A percentile compares a stretch with the other conserved stretches of the same genome.
These are phyloP conservation scores for Dactylellina haptotyla DNA, from an alignment of 2,329 filamentous ascomycete genomes.

Conservation along the genomic window DNA sequence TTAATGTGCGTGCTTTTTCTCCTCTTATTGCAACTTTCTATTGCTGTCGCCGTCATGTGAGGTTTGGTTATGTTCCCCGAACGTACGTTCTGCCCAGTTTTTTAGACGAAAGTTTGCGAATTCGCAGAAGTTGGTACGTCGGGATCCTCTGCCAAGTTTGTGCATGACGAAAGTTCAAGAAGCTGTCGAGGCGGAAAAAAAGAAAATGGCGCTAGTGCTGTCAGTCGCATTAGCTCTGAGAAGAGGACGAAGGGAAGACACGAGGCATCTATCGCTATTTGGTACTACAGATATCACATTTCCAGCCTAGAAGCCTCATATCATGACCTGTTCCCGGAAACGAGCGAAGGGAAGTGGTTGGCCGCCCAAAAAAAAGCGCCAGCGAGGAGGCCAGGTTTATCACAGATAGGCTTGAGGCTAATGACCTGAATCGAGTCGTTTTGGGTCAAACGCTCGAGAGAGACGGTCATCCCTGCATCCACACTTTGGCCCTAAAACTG, in stretches of 20 bases:
- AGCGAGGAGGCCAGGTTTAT: background rate
- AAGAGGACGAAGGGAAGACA: background rate
- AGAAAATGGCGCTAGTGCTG: too few species aligned
- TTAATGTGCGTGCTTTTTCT: background rate
- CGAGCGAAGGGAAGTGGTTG: background rate
- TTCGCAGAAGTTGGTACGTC: conserved; percentile 3
- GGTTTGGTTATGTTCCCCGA: conserved; percentile 24
- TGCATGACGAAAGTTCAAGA: background rate
- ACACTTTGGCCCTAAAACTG: conserved; percentile 2
- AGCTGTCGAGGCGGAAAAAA: background rate
- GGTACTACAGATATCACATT: background rate
- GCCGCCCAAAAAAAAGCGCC: background rate
- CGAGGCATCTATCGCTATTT: background rate
- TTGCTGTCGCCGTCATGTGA: conserved; percentile 42
- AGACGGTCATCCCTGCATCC: conserved; percentile 16
- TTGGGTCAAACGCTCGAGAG: conserved; percentile 17
- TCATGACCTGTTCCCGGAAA: background rate
- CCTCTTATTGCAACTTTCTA: background rate
- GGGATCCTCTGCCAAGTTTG: conserved; percentile 4
- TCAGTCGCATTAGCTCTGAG: background rate
- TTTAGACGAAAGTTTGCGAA: too few species aligned
- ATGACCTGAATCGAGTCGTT: conserved; percentile 13
- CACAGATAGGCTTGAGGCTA: conserved; percentile 5
- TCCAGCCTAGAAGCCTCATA: background rate
- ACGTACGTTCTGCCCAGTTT: background rate